Percentiles rank a stretch among this genome's conserved stretches.
phyloP scores from a whole-genome alignment of 352 stramenopile species.

The Phytophthora kernoviae region DNA sequence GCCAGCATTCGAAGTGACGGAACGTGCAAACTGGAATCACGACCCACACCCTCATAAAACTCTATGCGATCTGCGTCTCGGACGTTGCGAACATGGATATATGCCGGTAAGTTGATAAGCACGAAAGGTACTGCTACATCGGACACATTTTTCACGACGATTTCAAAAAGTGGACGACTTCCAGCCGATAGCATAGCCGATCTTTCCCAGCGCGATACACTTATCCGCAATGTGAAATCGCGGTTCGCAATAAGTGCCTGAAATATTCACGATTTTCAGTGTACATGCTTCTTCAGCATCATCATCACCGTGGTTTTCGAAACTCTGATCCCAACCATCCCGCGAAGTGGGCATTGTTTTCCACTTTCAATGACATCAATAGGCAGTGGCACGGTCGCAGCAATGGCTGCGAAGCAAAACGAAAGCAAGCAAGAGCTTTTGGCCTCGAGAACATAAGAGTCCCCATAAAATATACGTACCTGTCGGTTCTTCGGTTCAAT shows the following conservation, averaged over 20 bases:
- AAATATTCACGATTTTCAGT: slow-evolving; percentile 65
- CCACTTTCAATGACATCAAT: slow-evolving; percentile 64
- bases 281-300: slow-evolving; percentile 55
- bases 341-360: slow-evolving; percentile 57
- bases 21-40: slow-evolving; percentile 15
- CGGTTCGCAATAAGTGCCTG: slow-evolving; percentile 69
- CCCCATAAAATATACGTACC: slow-evolving; percentile 56
- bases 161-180: slow-evolving; percentile 67
- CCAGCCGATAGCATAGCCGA: slow-evolving; percentile 82
- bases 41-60: slow-evolving; percentile 25
- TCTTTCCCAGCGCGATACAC: slow-evolving; percentile 72
- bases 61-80: slow-evolving; percentile 33
- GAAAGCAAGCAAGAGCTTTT: slow-evolving; percentile 57
- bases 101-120: slow-evolving; percentile 58
- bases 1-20: slow-evolving; percentile 53
- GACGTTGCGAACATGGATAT: slow-evolving; percentile 55
- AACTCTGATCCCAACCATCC: slow-evolving; percentile 83
- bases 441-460: slow-evolving; percentile 45
- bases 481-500: slow-evolving; percentile 7
- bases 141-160: slow-evolving; percentile 72
- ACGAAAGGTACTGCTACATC: slow-evolving; percentile 67
- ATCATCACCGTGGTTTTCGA: slow-evolving; percentile 27
- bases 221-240: slow-evolving; percentile 59
- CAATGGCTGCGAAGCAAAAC: slow-evolving; percentile 76
- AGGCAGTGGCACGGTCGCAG: slow-evolving; percentile 50